Percentiles rank a stretch among this genome's conserved stretches.
Evolutionary conservation across 129 eudicot genomes (phyloP).

Genomic region (Arctium minus): DNA sequence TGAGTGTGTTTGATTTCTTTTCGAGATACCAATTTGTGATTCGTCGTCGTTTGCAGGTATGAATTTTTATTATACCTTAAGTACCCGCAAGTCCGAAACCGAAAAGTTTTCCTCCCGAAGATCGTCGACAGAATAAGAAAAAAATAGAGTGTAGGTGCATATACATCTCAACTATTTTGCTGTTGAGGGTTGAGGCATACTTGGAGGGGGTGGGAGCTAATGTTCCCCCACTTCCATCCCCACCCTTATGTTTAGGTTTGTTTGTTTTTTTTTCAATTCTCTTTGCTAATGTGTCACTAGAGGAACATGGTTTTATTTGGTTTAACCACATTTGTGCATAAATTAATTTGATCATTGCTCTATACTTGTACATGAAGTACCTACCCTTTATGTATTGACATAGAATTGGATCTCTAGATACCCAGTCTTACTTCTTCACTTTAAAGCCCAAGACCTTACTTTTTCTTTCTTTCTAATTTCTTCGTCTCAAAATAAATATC

Average conservation of each 20-base stretch:
- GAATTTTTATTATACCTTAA: constrained; percentile 27
- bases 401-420: constrained; percentile 4
- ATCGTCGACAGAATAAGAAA: constrained; percentile 13
- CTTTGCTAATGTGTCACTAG: background rate
- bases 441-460: too few species aligned
- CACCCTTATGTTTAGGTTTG: constrained; percentile 7
- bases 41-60: constrained; percentile 31
- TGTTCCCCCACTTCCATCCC: background rate
- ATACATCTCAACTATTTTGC: constrained; percentile 9
- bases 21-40: constrained; percentile 16
- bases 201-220: constrained; percentile 4
- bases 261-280: background rate
- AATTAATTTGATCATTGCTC: background rate
- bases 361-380: background rate
- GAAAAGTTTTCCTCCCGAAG: constrained; percentile 21
- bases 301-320: background rate
- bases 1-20: background rate
- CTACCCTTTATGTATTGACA: background rate
- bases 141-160: constrained; percentile 17
- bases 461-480: too few species aligned
- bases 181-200: constrained; percentile 2
- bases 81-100: constrained; percentile 15
- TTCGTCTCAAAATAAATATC: too few species aligned
- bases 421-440: background rate
- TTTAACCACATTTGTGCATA: constrained; percentile 7